These are phyloP conservation scores for Aspergillus clavatus DNA, from an alignment of 2,329 filamentous ascomycete genomes.

Conservation along the genomic window DNA sequence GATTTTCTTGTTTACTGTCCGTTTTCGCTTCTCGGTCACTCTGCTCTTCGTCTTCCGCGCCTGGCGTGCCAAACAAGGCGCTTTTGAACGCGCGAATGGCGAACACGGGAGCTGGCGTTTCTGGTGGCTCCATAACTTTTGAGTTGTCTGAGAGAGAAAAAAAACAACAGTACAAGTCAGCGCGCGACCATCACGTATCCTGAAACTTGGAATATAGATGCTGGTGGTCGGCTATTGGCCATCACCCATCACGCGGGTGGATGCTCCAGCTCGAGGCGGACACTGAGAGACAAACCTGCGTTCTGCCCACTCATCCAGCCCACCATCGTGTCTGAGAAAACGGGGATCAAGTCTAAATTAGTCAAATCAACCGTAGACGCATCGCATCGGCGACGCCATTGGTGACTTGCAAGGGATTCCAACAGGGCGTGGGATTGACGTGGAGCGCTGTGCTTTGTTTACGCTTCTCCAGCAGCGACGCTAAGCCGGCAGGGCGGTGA, in stretches of 20 bases:
- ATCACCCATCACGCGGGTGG: not conserved
- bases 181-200: not conserved
- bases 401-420: constrained; percentile 10
- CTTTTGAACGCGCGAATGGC: constrained; percentile 63
- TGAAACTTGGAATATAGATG: constrained; percentile 3
- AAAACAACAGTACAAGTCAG: constrained; percentile 3
- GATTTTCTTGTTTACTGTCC: constrained; percentile 13
- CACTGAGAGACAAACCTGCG: constrained; percentile 21
- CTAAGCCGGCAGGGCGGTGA: constrained; percentile 15
- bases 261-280: constrained; percentile 7
- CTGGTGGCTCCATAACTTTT: constrained; percentile 55
- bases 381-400: constrained; percentile 16
- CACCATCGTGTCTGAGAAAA: constrained; percentile 26
- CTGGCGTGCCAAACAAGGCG: constrained; percentile 60
- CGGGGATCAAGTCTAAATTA: constrained; percentile 11
- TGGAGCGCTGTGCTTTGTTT: constrained; percentile 34
- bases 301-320: constrained; percentile 32
- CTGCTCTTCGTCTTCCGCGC: constrained; percentile 43
- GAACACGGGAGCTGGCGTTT: constrained; percentile 63
- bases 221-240: constrained; percentile 8
- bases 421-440: constrained; percentile 17
- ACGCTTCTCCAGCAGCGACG: constrained; percentile 15
- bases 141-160: constrained; percentile 35
- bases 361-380: constrained; percentile 10
- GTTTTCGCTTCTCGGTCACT: constrained; percentile 15